phyloP scores from a whole-genome alignment of 108 stramenopile genomes.

The Epipyxis sp. region DNA sequence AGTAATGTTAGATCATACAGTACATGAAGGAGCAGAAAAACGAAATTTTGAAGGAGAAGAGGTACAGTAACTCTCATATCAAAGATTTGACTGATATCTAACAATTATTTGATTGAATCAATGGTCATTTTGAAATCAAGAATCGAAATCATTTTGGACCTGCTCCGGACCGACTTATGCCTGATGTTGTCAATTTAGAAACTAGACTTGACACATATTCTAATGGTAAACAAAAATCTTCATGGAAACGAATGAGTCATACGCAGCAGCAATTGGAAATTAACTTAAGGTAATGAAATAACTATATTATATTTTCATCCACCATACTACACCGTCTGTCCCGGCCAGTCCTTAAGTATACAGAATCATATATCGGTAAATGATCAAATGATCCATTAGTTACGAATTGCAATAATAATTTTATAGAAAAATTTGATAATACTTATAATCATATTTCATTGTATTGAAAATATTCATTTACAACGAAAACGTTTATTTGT shows the following conservation, averaged over 20 bases:
- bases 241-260: not conserved
- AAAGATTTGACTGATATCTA: not conserved
- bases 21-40: constrained; percentile 2
- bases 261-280: not conserved
- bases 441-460: too few relatives aligned
- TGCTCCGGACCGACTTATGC: not conserved
- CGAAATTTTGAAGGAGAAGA: constrained; percentile 19
- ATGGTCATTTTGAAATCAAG: not conserved
- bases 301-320: too few relatives aligned
- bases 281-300: too few relatives aligned
- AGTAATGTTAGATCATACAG: not conserved
- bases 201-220: not conserved
- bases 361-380: too few relatives aligned
- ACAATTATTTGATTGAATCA: not conserved
- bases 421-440: too few relatives aligned
- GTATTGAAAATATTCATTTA: too few relatives aligned
- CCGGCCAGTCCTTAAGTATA: too few relatives aligned
- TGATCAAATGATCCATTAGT: too few relatives aligned
- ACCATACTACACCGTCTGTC: not conserved
- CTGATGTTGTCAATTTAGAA: not conserved
- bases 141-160: not conserved
- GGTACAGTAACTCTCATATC: not conserved
- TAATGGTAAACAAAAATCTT: not conserved
- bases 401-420: too few relatives aligned
- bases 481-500: too few relatives aligned